These are phyloP conservation scores for Phytophthora fragariae DNA, from an alignment of 352 stramenopile species.

Conservation along the genomic window DNA sequence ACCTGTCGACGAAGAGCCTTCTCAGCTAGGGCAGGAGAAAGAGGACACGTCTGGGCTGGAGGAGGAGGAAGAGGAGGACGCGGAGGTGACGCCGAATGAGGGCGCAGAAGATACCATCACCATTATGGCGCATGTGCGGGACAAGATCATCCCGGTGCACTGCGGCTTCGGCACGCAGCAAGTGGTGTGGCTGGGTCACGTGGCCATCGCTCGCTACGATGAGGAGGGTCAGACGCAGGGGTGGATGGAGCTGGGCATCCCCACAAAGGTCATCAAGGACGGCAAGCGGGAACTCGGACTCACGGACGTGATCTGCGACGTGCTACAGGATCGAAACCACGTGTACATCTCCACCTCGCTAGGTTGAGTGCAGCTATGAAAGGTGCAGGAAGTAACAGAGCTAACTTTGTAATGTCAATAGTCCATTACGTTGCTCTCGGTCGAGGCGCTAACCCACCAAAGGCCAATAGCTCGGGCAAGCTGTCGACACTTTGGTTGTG, in stretches of 20 bases:
- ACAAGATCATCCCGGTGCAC: slow-evolving; percentile 78
- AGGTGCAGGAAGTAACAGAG: background rate
- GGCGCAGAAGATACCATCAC: slow-evolving; percentile 64
- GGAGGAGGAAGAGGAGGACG: slow-evolving; percentile 4
- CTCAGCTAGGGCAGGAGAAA: background rate
- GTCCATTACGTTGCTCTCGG: no score
- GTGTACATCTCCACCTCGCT: slow-evolving; percentile 73
- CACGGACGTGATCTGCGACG: slow-evolving; percentile 74
- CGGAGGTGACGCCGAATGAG: slow-evolving; percentile 48
- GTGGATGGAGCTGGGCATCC: slow-evolving; percentile 62
- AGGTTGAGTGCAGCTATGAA: slow-evolving; percentile 15
- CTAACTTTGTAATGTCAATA: no score
- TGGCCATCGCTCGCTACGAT: slow-evolving; percentile 76
- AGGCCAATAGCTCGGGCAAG: background rate
- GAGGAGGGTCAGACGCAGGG: slow-evolving; percentile 50
- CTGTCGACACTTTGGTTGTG: background rate
- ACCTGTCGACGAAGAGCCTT: slow-evolving; percentile 12
- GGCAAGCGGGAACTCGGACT: slow-evolving; percentile 56
- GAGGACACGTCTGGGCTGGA: slow-evolving; percentile 10
- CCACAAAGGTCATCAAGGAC: slow-evolving; percentile 51
- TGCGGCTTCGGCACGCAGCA: slow-evolving; percentile 81
- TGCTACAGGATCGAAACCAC: slow-evolving; percentile 62
- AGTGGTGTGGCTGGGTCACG: slow-evolving; percentile 73
- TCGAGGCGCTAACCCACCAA: no score
- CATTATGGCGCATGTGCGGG: slow-evolving; percentile 65